Base-by-base conservation (phyloP, 2,329 filamentous ascomycete genomes). In the Epichloe scottii region DNA sequence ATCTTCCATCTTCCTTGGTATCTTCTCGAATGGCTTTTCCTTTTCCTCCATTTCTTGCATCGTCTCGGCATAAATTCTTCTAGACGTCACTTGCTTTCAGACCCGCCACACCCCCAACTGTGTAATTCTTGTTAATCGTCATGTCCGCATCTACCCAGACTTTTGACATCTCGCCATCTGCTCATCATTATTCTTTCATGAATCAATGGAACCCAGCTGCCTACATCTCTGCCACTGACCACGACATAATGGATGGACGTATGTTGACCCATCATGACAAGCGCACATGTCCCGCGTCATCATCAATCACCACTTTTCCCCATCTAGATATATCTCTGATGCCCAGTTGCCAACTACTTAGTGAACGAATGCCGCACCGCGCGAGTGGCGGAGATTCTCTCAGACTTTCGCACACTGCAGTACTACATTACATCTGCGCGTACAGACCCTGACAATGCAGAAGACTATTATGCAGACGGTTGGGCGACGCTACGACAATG, bases 401-500 rank as follows among this genome's bases (percentile, higher is more conserved):
- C 72, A 55, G 80, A 84, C 62, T 84, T 84, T 63, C 75, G 74
- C 55, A 76, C 69, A 42, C 69, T 83, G 26, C 81, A 84, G 62
- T 78, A 78, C 64, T 78, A 76, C 62, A 84, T 84, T 60, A 75
- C 79, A 35, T 72, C 73, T 10, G 76, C 70, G 7, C 76, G 77
- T 12, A 71, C 71, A 50, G 71, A 79, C n/a, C 78, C 81, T 7
- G 59, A 66, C 3, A 66, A 79, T 63, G 66, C 69, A 52, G 73
- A 77, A 49, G 81, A 84, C 60, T 80, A 81, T 60, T 77, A 79
- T 64, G 80, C 79, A 12, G 78, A 82, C 55, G 81, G 80, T 21
- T 84, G 79, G 78, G 72, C 75, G 4, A 74, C 74, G 15, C 67
- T 84, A 48, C 75, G 80, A 41, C 80, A 84, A 65, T 83, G 79